These are phyloP conservation scores for Periconia sp. DNA, from an alignment of 2,329 filamentous ascomycete species.

Conservation along the genomic window DNA sequence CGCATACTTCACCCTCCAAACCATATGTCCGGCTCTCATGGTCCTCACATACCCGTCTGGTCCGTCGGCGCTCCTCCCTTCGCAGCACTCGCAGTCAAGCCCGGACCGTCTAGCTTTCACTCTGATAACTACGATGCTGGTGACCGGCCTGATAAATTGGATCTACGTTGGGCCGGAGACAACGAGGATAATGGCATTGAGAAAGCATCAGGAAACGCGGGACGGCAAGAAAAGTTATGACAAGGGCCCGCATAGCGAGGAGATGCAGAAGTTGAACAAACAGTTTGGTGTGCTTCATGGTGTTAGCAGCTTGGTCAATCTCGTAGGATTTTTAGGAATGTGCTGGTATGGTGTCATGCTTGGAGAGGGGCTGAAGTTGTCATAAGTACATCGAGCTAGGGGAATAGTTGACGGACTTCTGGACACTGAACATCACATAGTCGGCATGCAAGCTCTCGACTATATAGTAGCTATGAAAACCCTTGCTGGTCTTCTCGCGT, in stretches of 20 bases:
- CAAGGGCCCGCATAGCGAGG: conserved; percentile 76
- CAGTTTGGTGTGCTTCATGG: conserved; percentile 80
- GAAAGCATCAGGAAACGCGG: conserved; percentile 83
- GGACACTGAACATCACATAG: too few relatives aligned
- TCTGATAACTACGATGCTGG: conserved; percentile 72
- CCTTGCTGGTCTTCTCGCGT: too few relatives aligned
- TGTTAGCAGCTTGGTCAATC: conserved; percentile 78
- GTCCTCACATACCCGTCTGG: conserved; percentile 75
- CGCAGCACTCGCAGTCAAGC: conserved; percentile 1
- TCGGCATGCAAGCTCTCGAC: too few relatives aligned
- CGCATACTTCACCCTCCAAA: conserved; percentile 86
- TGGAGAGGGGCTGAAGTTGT: conserved; percentile 61
- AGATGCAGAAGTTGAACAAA: conserved; percentile 69
- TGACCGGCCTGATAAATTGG: conserved; percentile 75
- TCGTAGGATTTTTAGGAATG: conserved; percentile 71
- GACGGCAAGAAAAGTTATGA: conserved; percentile 91
- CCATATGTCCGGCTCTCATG: conserved; percentile 72
- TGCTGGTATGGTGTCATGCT: conserved; percentile 81
- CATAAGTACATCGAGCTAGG: too few relatives aligned
- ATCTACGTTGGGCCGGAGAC: conserved; percentile 76
- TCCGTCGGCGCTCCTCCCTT: conserved; percentile 9
- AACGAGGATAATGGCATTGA: conserved; percentile 73
- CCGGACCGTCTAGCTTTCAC: conserved; percentile 39
- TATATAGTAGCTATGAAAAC: too few relatives aligned
- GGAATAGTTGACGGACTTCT: not conserved